Evolutionary conservation across 768 basidiomycete species (phyloP), one percentile per base, ranked within the genome.

Genomic region (Pleurotus giganteus): DNA sequence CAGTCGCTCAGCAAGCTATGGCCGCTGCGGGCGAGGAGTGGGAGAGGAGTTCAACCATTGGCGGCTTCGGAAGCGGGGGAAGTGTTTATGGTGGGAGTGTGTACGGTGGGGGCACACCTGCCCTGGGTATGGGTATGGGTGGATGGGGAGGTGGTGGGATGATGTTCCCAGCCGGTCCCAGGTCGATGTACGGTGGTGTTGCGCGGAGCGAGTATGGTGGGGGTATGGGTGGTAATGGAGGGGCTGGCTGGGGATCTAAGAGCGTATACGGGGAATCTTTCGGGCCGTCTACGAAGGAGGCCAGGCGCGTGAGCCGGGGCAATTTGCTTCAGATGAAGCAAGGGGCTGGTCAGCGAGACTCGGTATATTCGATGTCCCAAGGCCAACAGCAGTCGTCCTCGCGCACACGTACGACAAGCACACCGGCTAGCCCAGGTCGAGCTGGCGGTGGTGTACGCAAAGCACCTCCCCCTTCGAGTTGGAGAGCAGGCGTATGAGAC

Each of bases 1-100:
- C 92, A 2, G 88, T 94, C 39, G 92, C 92, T 4, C 92, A 92
- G 68, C 92, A 94, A 60, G 92, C 92, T 4, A 87, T 93, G 81
- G 87, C 84, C 6, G 83, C 85, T 6, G 92, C 92, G n/a, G 90
- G 81, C 17, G 92, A 94, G 28, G 91, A 94, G 65, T 94, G 92
- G 92, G 92, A 94, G 65, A 84, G 91, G 29, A 80, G 83, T 5
- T 91, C 89, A 51, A 81, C 73, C 32, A 59, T 78, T 26, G 74
- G 73, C 13, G 80, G 82, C 15, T 74, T 71, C 57, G 73, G 73
- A 13, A 71, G 70, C 34, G 70, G 75, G 1, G 75, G 76, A 32
- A 79, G 78, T 58, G 75, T 78, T 45, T 81, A 78, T 61, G 78
- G 79, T 2, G 77, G 76, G 0, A 49, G 61, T 23, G 62, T 53